phyloP scores from a whole-genome alignment of 2,329 filamentous ascomycete genomes.

The Pseudopyricularia cyperi region DNA sequence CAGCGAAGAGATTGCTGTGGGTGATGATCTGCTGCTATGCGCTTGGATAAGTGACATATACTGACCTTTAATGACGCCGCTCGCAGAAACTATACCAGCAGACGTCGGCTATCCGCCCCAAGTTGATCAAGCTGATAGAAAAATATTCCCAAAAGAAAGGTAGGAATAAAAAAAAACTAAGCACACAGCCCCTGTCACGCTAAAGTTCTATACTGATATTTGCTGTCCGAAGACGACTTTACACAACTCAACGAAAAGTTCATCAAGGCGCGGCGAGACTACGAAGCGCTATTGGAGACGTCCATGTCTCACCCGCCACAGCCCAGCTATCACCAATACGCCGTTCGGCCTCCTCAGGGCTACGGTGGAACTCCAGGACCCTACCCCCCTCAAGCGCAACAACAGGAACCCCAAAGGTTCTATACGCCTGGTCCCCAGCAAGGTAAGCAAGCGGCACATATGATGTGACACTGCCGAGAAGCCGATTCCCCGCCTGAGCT shows the following conservation, averaged over 20 bases:
- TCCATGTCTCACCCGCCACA: constrained; percentile 93
- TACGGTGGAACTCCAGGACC: constrained; percentile 23
- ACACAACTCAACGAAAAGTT: constrained; percentile 98
- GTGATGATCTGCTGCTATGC: not conserved
- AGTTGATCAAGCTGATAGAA: constrained; percentile 94
- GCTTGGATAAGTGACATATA: not conserved
- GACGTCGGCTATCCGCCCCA: constrained; percentile 85
- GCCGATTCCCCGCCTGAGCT: not conserved
- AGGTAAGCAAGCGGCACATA: constrained; percentile 17
- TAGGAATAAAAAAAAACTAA: constrained; percentile 20
- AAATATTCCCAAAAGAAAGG: constrained; percentile 99
- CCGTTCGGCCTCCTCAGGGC: constrained; percentile 32
- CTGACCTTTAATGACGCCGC: constrained; percentile 1
- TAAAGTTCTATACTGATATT: not conserved
- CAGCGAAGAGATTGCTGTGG: constrained; percentile 88
- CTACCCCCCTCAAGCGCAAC: constrained; percentile 33
- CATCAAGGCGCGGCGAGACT: constrained; percentile 94
- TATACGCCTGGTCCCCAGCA: constrained; percentile 48
- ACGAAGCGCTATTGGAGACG: constrained; percentile 87
- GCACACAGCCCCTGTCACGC: not conserved
- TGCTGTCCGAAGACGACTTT: constrained; percentile 62
- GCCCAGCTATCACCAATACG: constrained; percentile 60
- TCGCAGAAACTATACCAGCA: constrained; percentile 70
- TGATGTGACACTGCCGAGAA: not conserved
- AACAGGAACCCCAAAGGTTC: constrained; percentile 45